These are phyloP conservation scores for Colletotrichum echinochloae DNA, from an alignment of 2,329 filamentous ascomycete genomes.

Conservation along the genomic window DNA sequence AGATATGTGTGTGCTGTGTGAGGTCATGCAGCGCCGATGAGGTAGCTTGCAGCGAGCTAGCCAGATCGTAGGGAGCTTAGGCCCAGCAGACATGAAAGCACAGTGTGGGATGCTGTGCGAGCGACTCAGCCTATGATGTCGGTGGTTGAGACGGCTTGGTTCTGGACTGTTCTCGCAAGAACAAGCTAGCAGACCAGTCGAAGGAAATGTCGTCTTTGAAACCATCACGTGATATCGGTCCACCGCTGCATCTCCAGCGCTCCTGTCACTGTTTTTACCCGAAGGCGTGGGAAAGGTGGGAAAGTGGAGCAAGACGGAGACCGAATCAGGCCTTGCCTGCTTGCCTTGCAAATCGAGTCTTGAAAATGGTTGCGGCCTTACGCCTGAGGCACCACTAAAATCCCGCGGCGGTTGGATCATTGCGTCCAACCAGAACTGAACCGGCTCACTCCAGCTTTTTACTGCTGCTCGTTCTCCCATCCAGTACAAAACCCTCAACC, in stretches of 20 bases:
- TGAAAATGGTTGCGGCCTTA: background rate
- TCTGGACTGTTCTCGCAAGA: background rate
- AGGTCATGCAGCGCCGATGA: constrained; percentile 31
- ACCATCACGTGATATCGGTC: constrained; percentile 47
- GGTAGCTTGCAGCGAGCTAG: constrained; percentile 11
- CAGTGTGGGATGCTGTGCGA: constrained; percentile 18
- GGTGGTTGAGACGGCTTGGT: constrained; percentile 12
- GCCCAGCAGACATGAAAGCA: constrained; percentile 4
- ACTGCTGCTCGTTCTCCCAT: constrained; percentile 32
- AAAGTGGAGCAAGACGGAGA: background rate
- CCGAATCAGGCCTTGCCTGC: background rate
- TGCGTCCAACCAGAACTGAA: constrained; percentile 36
- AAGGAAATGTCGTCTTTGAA: background rate
- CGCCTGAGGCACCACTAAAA: constrained; percentile 33
- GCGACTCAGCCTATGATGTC: constrained; percentile 29
- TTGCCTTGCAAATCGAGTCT: background rate
- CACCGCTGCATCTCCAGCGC: constrained; percentile 30
- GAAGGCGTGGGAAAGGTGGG: constrained; percentile 11
- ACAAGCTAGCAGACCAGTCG: background rate
- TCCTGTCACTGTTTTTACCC: constrained; percentile 13
- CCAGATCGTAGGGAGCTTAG: constrained; percentile 26
- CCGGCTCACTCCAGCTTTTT: constrained; percentile 42
- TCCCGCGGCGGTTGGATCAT: constrained; percentile 27
- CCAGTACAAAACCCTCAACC: constrained; percentile 43
- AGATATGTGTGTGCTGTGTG: background rate